Base-by-base conservation (phyloP, 2,329 filamentous ascomycete species). In the Colletotrichum magnum region DNA sequence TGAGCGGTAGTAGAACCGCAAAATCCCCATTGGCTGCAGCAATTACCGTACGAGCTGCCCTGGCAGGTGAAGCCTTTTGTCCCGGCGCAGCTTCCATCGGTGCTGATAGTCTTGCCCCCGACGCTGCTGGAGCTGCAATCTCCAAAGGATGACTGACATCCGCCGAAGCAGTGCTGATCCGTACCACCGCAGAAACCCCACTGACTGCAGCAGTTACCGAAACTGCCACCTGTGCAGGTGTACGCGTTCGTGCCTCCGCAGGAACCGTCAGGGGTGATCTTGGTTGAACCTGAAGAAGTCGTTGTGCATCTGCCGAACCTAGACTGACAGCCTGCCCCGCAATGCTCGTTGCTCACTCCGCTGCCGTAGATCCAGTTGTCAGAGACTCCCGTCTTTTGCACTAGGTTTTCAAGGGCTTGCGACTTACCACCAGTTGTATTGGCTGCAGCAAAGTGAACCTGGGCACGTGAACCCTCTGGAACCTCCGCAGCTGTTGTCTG, bases 401-500 rank as follows among this genome's bases (percentile, higher is more conserved):
- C 4, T 10, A 3, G 3, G 47, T 21, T 7, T 32, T 15, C 6
- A 15, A 1, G 4, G 15, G 15, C 16, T 5, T 43, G 21, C 5
- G 21, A 24, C 64, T n/a, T 68, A 68, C 64, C 64, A 68, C 64
- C 59, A 68, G 16, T 52, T 53, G 39, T 68, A 64, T 21, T 63
- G 58, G 28, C 64, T 68, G 26, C 64, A 68, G 18, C 64, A 68
- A 12, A 52, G 16, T 13, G 58, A 63, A 6, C 56, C 50, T 3
- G 68, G 58, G 67, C 83, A 85, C n/a, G 81, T 84, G 64, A 78
- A 78, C 7, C 77, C 79, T 13, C 76, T 77, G 18, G 77, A 71
- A 52, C 79, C 81, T 26, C 81, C 83, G 58, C 83, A 85, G 26
- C 74, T 76, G 16, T 80, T 81, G 54, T 84, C 79, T 13, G 77